These are phyloP conservation scores for Syzygium jambos DNA, from an alignment of 345 rosid species.

Conservation along the genomic window DNA sequence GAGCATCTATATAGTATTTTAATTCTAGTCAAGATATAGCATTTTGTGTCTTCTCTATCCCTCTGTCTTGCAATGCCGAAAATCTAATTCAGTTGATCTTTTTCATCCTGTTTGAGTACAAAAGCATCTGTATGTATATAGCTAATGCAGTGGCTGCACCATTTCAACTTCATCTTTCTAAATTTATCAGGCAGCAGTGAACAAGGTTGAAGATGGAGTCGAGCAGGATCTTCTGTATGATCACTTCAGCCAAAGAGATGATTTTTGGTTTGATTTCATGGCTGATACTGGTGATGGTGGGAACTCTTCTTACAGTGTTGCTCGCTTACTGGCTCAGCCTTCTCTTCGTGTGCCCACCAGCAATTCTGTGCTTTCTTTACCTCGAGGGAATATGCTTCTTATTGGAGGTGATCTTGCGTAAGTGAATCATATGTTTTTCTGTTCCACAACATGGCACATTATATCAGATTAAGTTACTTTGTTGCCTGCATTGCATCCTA, in stretches of 20 bases:
- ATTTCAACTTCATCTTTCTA: background rate
- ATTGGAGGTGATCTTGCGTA: slow-evolving; percentile 99
- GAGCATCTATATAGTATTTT: background rate
- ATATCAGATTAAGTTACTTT: background rate
- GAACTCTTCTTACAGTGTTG: slow-evolving; percentile 81
- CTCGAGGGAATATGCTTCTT: slow-evolving; percentile 69
- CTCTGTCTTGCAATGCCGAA: background rate
- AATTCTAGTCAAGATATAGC: background rate
- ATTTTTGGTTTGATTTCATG: slow-evolving; percentile 98
- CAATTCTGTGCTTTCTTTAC: slow-evolving; percentile 35
- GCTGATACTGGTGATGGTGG: slow-evolving; percentile 99
- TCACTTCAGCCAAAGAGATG: slow-evolving; percentile 65
- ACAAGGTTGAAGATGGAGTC: slow-evolving; percentile 39
- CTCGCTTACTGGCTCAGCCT: slow-evolving; percentile 93
- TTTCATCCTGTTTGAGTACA: background rate
- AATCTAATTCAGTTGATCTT: background rate
- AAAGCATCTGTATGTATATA: background rate
- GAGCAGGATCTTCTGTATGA: slow-evolving; percentile 64
- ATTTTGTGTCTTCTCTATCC: background rate
- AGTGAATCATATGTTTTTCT: slow-evolving; percentile 17
- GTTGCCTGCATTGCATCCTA: background rate
- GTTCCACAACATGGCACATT: background rate
- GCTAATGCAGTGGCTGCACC: background rate
- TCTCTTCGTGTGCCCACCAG: slow-evolving; percentile 24
- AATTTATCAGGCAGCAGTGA: slow-evolving; percentile 78